Evolutionary conservation across 768 basidiomycete genomes (phyloP), one percentile per base, ranked within the genome.

Genomic region (Termitomyces heimii): DNA sequence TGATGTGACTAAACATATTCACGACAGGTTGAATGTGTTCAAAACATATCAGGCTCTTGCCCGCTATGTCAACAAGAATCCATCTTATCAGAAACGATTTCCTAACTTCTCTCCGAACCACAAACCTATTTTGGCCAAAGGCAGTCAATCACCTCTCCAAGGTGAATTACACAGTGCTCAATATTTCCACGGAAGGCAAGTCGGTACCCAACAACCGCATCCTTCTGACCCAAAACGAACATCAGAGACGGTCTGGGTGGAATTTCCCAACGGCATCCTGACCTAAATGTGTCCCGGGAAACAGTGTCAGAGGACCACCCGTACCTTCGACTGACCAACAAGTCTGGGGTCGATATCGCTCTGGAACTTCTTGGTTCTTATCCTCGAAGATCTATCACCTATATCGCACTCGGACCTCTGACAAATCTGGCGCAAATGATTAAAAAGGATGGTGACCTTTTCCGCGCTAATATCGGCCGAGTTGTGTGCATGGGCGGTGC

Each of bases 401-500:
- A 91, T 61, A 76, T 93, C 57, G 82, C 78, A 8, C 77, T 93
- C 7, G 89, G 89, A 1, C 87, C 89, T 43, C 77, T 91, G 54
- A 95, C 93, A 12, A 93, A 88, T 64, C 77, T 98, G 32, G 91
- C 92, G 1, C 72, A 75, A 34, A 75, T 89, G 57, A 73, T 90
- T 67, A 79, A 77, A 7, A 63, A 74, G 43, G 79, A 91, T 61
- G 76, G 80, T 10, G 66, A 73, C 35, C 72, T 79, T 12, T 74
- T 94, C 31, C 70, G 71, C 8, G 70, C 79, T 13, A 81, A 82
- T 43, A 80, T 92, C 29, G 90, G 85, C 5, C 79, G 85, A n/a
- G 73, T 98, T 8, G 72, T 94, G 22, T 86, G 85, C 68, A 96
- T 98, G 93, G 94, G 94, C n/a, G 94, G 93, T 14, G 89, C 93